phyloP scores from a whole-genome alignment of 2,329 filamentous ascomycete genomes.

The Pseudogymnoascus sp. region DNA sequence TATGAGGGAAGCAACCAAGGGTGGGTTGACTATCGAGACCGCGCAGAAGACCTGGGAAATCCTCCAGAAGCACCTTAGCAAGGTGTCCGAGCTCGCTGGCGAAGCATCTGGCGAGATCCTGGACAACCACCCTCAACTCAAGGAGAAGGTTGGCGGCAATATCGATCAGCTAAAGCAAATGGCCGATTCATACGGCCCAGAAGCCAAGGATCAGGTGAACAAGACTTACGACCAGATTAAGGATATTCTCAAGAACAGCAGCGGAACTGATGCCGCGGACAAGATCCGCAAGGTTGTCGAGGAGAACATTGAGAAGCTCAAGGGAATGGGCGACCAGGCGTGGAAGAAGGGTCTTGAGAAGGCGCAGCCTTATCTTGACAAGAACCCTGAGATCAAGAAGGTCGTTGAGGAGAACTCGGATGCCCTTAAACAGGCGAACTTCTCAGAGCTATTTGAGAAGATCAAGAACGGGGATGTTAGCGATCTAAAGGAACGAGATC shows the following conservation, averaged over 20 bases:
- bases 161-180: constrained; percentile 61
- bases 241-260: constrained; percentile 51
- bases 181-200: constrained; percentile 61
- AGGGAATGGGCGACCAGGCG: constrained; percentile 60
- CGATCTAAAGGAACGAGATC: too few species aligned
- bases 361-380: constrained; percentile 64
- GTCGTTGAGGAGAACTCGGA: constrained; percentile 63
- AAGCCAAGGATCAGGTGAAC: constrained; percentile 69
- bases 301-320: constrained; percentile 60
- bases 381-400: constrained; percentile 68
- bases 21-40: constrained; percentile 53
- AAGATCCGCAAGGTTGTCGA: constrained; percentile 54
- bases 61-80: constrained; percentile 51
- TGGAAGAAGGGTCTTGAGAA: constrained; percentile 65
- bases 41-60: constrained; percentile 53
- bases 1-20: constrained; percentile 52
- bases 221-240: constrained; percentile 60
- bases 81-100: constrained; percentile 51
- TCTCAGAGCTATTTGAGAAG: constrained; percentile 53
- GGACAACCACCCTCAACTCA: constrained; percentile 64
- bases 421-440: constrained; percentile 57
- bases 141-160: constrained; percentile 62
- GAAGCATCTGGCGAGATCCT: constrained; percentile 58
- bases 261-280: constrained; percentile 43
- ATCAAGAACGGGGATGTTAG: constrained; percentile 52